phyloP scores from a whole-genome alignment of 2,329 filamentous ascomycete genomes.

The Venturiaceae sp. region DNA sequence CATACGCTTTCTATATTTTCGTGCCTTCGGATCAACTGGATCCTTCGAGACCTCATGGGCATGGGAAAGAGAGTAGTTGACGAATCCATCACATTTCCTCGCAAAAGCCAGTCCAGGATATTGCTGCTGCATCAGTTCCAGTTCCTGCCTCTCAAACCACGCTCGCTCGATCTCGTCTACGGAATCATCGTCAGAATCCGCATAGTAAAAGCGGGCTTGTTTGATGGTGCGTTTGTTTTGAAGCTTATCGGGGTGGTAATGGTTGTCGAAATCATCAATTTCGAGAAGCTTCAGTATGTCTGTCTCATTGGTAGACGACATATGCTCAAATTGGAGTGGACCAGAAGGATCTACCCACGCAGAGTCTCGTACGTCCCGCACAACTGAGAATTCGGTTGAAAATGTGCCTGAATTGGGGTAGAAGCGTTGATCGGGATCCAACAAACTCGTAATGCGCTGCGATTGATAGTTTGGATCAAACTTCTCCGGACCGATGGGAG shows the following conservation, averaged over 20 bases:
- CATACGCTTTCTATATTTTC: background rate
- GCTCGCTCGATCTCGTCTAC: background rate
- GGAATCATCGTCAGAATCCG: background rate
- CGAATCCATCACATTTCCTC: background rate
- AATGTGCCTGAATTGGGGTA: conserved; percentile 33
- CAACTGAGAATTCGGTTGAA: conserved; percentile 28
- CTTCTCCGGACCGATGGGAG: background rate
- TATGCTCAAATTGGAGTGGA: background rate
- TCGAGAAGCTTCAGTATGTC: background rate
- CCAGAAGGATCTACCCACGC: background rate
- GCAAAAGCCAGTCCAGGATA: conserved; percentile 1
- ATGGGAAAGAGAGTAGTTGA: conserved; percentile 1
- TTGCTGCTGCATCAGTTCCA: background rate
- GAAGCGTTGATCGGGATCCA: conserved; percentile 29
- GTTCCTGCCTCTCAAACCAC: conserved; percentile 4
- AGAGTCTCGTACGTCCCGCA: background rate
- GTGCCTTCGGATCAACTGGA: background rate
- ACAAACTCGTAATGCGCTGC: conserved; percentile 14
- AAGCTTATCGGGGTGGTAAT: conserved; percentile 1
- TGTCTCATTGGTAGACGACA: background rate
- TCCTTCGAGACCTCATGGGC: background rate
- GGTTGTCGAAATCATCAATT: background rate
- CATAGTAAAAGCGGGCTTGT: background rate
- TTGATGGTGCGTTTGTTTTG: background rate
- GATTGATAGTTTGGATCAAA: conserved; percentile 1